Base-by-base conservation (phyloP, 352 stramenopile genomes). In the Bremia lactucae region DNA sequence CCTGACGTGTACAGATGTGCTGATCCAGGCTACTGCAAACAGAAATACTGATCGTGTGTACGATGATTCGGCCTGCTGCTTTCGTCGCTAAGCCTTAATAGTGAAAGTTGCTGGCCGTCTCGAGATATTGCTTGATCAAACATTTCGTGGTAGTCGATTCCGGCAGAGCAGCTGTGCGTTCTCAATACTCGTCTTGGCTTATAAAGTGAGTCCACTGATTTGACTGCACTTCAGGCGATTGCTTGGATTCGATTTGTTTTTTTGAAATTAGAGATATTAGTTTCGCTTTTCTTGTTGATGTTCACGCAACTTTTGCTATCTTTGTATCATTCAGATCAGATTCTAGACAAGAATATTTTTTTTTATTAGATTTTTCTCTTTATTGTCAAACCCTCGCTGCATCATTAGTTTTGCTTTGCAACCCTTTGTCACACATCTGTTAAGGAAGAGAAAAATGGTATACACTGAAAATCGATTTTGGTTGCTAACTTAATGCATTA, bases 261-360 rank as follows among this genome's bases (percentile, higher is more conserved):
- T 21, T 40, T 19, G 34, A 31, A 16, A n/a, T 6, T 5, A 33
- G 15, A 33, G 48, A 43, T 42, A 22, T 40, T 81, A 71, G 22
- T 37, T 51, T 6, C 61, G 60, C 39, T 89, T 69, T 18, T 87
- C 70, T 16, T 83, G 61, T 59, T 90, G 80, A 10, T 90, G 62
- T 23, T 93, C 68, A 26, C 83, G 62, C 13, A 93, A 54, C 71
- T 89, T 88, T 48, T 82, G 56, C 50, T 93, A 89, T 63, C 38
- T 68, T 72, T 8, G 31, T 52, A 39, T 88, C 76, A 0, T 70
- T 85, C 29, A 90, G 45, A 56, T 90, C 77, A 29, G n/a, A 92
- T 89, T 16, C 79, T 92, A 22, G 8, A 43, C 15, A 28, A 15
- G 31, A 13, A 25, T 38, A 25, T 11, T 1, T 13, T 25, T 15